Base-by-base conservation (phyloP, 306 rosid genomes). In the Cicer arietinum region DNA sequence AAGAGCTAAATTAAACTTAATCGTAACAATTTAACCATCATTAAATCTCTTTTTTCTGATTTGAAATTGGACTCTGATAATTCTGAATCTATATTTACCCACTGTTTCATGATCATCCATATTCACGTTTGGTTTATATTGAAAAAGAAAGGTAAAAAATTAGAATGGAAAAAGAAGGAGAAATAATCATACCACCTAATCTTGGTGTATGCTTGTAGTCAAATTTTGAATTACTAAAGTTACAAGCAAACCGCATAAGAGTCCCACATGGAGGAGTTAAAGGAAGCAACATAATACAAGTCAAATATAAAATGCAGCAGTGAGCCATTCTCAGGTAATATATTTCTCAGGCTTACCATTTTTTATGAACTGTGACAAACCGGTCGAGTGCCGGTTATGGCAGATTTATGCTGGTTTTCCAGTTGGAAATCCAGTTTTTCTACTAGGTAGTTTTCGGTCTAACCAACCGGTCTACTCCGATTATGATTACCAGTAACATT, bases 301-400 rank as follows among this genome's bases (percentile, higher is more conserved):
- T 25, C 42, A 58, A 58, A 58, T 58, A 58, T 25, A 58, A 58
- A 25, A 58, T 6, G 14, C 39, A 56, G 9, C 30, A 56, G 30
- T 18, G 61, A 56, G 61, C 64, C 64, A 58, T 22, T 57, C 11
- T 57, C 37, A 25, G 40, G 40, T 57, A 58, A 58, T 58, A 58
- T 58, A 17, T 58, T 54, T 25, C 41, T 10, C 41, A 58, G 41
- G n/a, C n/a, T 1, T 6, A 22, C 41, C 40, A 11, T 25, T 10
- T 51, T 14, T 51, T 58, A 58, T 58, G 41, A 25, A 10, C 16
- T 22, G 41, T 14, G 39, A 22, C 41, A 25, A 25, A 58, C 41
- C 4, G 3, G 16, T 11, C 11, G 16, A 10, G 40, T 13, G 41
- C 9, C 6, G 41, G 41, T 58, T 58, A 10, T 25, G 40, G 39